Conservation (phyloP, 1,139 yeast genomes). For the Meyerozyma sp. region DNA sequence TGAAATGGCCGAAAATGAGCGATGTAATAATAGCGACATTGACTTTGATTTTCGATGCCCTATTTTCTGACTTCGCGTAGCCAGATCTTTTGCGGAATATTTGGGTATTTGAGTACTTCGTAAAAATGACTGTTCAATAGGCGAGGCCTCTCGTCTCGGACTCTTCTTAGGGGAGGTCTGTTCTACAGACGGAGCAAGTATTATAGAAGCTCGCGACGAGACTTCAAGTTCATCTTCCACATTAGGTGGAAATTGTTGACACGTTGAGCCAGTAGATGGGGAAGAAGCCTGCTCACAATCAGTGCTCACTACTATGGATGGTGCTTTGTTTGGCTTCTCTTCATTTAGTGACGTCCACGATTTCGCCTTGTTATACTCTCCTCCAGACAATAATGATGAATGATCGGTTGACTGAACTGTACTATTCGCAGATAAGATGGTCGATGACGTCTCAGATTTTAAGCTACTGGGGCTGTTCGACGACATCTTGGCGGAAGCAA, state of each 20-base stretch:
- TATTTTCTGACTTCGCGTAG: not conserved
- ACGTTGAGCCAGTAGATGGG: slow-evolving; percentile 17
- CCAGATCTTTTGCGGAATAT: not conserved
- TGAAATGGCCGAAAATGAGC: not conserved
- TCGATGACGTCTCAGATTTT: slow-evolving; percentile 23
- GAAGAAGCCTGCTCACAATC: slow-evolving; percentile 14
- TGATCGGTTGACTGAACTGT: slow-evolving; percentile 31
- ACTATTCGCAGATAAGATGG: slow-evolving; percentile 25
- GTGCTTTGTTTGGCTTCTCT: slow-evolving; percentile 8
- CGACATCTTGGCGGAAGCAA: slow-evolving; percentile 6
- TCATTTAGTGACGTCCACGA: not conserved
- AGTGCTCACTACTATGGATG: slow-evolving; percentile 19
- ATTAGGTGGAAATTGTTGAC: slow-evolving; percentile 7
- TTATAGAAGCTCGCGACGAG: not conserved
- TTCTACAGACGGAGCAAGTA: not conserved
- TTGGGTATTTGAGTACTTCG: not conserved
- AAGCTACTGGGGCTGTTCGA: slow-evolving; percentile 26
- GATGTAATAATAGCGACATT: not conserved
- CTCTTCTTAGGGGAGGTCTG: not conserved
- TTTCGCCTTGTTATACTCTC: slow-evolving; percentile 10
- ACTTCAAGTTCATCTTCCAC: not conserved
- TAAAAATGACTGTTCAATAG: not conserved
- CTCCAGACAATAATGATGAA: slow-evolving; percentile 22
- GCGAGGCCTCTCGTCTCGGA: not conserved
- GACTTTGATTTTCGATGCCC: slow-evolving; percentile 1